Conservation (phyloP, 768 basidiomycete species). For the Kwoniella sp. region DNA sequence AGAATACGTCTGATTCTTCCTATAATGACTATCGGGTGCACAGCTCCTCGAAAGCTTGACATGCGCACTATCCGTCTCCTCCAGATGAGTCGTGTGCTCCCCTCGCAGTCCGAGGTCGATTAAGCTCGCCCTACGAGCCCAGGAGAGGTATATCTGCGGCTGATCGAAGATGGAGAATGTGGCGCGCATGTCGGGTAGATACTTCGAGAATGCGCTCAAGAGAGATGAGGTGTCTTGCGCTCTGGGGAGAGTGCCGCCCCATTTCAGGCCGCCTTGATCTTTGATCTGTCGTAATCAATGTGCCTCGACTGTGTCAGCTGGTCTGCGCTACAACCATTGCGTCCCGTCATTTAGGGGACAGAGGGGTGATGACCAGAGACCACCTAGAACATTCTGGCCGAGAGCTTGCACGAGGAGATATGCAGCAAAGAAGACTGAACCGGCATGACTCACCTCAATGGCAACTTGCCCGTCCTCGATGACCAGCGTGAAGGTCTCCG, state of each 20-base stretch:
- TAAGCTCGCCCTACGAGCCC: constrained; percentile 48
- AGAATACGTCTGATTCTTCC: constrained; percentile 31
- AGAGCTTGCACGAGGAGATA: not conserved
- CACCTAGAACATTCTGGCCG: too few relatives aligned
- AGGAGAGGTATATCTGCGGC: constrained; percentile 54
- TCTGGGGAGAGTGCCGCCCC: constrained; percentile 52
- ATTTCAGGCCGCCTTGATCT: constrained; percentile 49
- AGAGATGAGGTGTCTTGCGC: constrained; percentile 47
- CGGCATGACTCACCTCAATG: constrained; percentile 40
- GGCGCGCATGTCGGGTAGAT: constrained; percentile 50
- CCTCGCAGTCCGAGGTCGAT: constrained; percentile 49
- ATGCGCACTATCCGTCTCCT: constrained; percentile 49
- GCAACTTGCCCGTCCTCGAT: constrained; percentile 45
- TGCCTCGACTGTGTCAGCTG: not conserved
- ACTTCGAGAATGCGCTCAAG: constrained; percentile 39
- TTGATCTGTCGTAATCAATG: constrained; percentile 35
- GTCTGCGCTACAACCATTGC: not conserved
- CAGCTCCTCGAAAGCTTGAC: constrained; percentile 50
- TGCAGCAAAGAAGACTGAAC: not conserved
- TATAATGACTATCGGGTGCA: constrained; percentile 47
- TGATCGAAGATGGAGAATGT: constrained; percentile 56
- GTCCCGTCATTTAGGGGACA: too few relatives aligned
- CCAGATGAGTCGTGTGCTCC: constrained; percentile 49
- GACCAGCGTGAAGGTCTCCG: constrained; percentile 52
- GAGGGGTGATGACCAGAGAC: too few relatives aligned